phyloP scores from a whole-genome alignment of 768 basidiomycete genomes.

The Paxillus rubicundulus region DNA sequence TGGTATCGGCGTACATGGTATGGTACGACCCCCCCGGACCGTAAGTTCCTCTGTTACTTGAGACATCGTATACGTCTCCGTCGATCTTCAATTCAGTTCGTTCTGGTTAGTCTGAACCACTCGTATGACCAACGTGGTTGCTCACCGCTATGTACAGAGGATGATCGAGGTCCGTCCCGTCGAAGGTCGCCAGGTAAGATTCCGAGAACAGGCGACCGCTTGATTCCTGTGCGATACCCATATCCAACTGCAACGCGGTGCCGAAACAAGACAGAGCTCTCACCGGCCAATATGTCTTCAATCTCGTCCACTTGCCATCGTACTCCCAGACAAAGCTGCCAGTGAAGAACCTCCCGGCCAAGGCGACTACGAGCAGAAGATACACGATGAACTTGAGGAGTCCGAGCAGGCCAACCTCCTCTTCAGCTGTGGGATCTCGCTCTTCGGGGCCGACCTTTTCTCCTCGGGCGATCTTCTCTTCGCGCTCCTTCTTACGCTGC shows the following conservation, averaged over 20 bases:
- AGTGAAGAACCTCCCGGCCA: constrained; percentile 81
- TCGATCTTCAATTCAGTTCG: constrained; percentile 60
- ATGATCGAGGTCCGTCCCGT: constrained; percentile 60
- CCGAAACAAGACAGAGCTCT: constrained; percentile 12
- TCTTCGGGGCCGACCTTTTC: constrained; percentile 73
- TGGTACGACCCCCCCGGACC: constrained; percentile 87
- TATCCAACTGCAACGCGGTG: background rate
- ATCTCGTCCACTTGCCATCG: constrained; percentile 57
- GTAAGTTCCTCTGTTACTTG: constrained; percentile 70
- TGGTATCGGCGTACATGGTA: constrained; percentile 48
- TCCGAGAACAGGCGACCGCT: constrained; percentile 77
- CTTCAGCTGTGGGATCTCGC: constrained; percentile 66
- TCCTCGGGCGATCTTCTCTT: constrained; percentile 70
- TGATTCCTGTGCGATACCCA: constrained; percentile 35
- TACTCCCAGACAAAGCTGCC: constrained; percentile 88
- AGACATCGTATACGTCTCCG: constrained; percentile 90
- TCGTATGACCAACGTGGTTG: constrained; percentile 11
- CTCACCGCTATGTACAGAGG: constrained; percentile 86
- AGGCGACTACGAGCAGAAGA: constrained; percentile 47
- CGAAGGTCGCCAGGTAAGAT: constrained; percentile 57
- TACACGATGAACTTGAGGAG: constrained; percentile 70
- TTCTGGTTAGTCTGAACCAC: constrained; percentile 4
- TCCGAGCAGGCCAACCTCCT: constrained; percentile 62
- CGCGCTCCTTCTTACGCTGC: constrained; percentile 66
- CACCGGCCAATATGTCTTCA: constrained; percentile 67